Evolutionary conservation across 768 basidiomycete genomes (phyloP).

Genomic region (Kockovaella imperatae): DNA sequence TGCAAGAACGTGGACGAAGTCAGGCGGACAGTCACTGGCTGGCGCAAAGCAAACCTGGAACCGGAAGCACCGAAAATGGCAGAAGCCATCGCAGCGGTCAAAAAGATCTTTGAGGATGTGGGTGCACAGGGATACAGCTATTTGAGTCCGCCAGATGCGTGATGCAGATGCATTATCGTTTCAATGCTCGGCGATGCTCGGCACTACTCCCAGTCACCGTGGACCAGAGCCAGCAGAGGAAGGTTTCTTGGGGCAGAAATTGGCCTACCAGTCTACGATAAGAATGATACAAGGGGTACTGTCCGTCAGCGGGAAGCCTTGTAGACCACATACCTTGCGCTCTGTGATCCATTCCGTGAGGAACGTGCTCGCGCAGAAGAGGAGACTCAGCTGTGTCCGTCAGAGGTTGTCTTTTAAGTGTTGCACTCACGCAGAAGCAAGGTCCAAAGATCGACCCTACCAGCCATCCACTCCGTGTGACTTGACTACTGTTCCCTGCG

Average conservation of each 20-base stretch:
- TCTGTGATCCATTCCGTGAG: conserved; percentile 74
- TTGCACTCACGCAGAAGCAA: conserved; percentile 34
- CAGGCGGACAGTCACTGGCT: conserved; percentile 21
- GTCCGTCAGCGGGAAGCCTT: neutral
- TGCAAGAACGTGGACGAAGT: conserved; percentile 39
- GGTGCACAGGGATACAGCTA: no score
- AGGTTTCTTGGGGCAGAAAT: conserved; percentile 55
- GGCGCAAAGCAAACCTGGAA: conserved; percentile 5
- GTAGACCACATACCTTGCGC: conserved; percentile 49
- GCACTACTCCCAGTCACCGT: neutral
- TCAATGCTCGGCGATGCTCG: no score
- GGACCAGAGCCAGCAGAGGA: conserved; percentile 41
- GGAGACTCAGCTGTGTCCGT: conserved; percentile 51
- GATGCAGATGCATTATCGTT: no score
- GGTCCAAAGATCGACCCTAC: conserved; percentile 30
- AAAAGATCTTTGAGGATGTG: no score
- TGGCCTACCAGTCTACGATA: conserved; percentile 72
- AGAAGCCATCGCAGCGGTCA: no score
- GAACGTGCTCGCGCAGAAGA: conserved; percentile 69
- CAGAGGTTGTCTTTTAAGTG: conserved; percentile 46
- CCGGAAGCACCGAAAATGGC: no score
- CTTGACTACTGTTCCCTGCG: conserved; percentile 24
- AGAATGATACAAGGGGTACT: conserved; percentile 50
- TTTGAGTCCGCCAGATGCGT: no score
- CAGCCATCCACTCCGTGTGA: conserved; percentile 32